phyloP scores from a whole-genome alignment of 2,329 filamentous ascomycete genomes.

The Curvularia hawaiiensis region DNA sequence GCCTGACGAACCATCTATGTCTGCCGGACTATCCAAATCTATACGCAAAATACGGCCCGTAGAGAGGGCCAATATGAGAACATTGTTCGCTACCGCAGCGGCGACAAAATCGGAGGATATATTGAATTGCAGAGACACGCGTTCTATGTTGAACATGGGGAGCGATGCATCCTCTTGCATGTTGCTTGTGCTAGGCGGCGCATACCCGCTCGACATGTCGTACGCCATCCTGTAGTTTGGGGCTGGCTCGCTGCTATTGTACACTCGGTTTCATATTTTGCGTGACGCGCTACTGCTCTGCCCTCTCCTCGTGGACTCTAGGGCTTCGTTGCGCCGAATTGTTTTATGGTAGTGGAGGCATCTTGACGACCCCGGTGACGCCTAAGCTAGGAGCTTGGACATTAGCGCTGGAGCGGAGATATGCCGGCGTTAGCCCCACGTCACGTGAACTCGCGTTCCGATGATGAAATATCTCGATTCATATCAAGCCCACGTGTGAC shows the following conservation, averaged over 20 bases:
- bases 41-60: slow-evolving; percentile 93
- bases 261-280: slow-evolving; percentile 21
- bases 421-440: slow-evolving; percentile 4
- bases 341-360: slow-evolving; percentile 11
- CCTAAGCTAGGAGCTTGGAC: slow-evolving; percentile 16
- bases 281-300: slow-evolving; percentile 16
- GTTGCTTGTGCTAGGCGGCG: slow-evolving; percentile 67
- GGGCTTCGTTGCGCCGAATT: slow-evolving; percentile 1
- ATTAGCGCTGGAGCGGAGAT: slow-evolving; percentile 15
- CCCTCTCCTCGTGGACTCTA: not conserved
- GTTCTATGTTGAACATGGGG: slow-evolving; percentile 94
- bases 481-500: not conserved
- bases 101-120: slow-evolving; percentile 95
- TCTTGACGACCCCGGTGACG: slow-evolving; percentile 6
- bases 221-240: slow-evolving; percentile 64
- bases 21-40: slow-evolving; percentile 88
- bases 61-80: slow-evolving; percentile 87
- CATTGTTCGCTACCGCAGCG: slow-evolving; percentile 96
- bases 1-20: slow-evolving; percentile 71
- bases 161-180: slow-evolving; percentile 65
- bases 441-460: slow-evolving; percentile 11
- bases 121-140: slow-evolving; percentile 90
- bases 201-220: slow-evolving; percentile 74
- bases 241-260: slow-evolving; percentile 18
- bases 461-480: not conserved